Percentiles rank a stretch among this genome's conserved stretches.
These are phyloP conservation scores for Sugiyamaella marilandica DNA, from an alignment of 805 yeast species.

Conservation along the genomic window DNA sequence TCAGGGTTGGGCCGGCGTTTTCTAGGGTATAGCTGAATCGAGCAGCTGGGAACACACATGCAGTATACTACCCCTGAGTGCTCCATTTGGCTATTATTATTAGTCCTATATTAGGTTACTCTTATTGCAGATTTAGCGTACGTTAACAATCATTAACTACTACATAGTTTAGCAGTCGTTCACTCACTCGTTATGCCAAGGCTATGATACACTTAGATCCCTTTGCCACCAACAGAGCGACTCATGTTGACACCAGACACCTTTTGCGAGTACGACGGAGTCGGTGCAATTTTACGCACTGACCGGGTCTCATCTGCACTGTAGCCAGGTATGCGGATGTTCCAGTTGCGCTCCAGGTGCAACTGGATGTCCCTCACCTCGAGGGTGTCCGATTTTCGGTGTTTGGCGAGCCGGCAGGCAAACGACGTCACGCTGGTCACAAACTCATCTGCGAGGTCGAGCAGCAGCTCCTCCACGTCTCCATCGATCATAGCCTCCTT, in stretches of 20 bases:
- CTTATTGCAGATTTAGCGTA: no score
- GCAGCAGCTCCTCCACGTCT: slow-evolving; percentile 81
- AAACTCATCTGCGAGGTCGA: slow-evolving; percentile 94
- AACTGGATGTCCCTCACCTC: slow-evolving; percentile 88
- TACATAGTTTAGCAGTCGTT: no score
- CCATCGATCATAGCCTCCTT: slow-evolving; percentile 89
- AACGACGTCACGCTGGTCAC: slow-evolving; percentile 85
- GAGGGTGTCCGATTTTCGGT: slow-evolving; percentile 78
- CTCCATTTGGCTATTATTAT: background rate
- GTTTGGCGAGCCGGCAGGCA: slow-evolving; percentile 93
- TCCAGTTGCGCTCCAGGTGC: slow-evolving; percentile 91
- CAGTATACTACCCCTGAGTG: background rate
- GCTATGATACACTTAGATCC: slow-evolving; percentile 4
- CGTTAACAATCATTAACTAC: no score
- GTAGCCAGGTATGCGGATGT: slow-evolving; percentile 89
- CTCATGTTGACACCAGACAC: slow-evolving; percentile 34
- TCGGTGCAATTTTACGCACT: slow-evolving; percentile 37
- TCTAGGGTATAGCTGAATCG: no score
- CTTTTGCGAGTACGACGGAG: slow-evolving; percentile 37
- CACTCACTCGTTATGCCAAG: no score
- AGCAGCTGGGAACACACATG: no score
- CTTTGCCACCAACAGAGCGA: slow-evolving; percentile 23
- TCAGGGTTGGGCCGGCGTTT: background rate
- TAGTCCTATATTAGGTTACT: background rate
- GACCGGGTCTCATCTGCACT: slow-evolving; percentile 82